Percentiles rank a stretch among this genome's conserved stretches.
These are phyloP conservation scores for Aristolochia californica DNA, from an alignment of 164 flowering plant species.

Conservation along the genomic window DNA sequence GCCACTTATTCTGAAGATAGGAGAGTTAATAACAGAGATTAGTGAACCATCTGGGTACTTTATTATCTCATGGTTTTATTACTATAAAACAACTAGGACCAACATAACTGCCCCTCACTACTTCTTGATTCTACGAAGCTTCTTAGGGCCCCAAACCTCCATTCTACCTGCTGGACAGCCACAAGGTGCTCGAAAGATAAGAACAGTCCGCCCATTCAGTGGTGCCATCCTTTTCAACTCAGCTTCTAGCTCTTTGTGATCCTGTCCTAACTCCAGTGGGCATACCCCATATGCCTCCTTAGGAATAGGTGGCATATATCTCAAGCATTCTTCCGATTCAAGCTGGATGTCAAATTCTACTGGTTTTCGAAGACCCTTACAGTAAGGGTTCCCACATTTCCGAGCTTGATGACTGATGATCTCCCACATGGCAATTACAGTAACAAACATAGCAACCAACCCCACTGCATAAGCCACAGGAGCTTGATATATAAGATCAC, in stretches of 20 bases:
- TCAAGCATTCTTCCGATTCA: slow-evolving; percentile 51
- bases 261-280: slow-evolving; percentile 35
- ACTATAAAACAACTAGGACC: slow-evolving; percentile 2
- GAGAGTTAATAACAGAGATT: slow-evolving; percentile 3
- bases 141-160: slow-evolving; percentile 61
- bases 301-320: slow-evolving; percentile 23
- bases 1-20: slow-evolving; percentile 7
- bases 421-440: slow-evolving; percentile 27
- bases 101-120: slow-evolving; percentile 10
- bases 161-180: slow-evolving; percentile 49
- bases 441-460: slow-evolving; percentile 15
- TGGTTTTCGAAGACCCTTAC: slow-evolving; percentile 48
- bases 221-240: slow-evolving; percentile 59
- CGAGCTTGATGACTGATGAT: slow-evolving; percentile 23
- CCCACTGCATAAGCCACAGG: slow-evolving; percentile 27
- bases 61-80: slow-evolving; percentile 11
- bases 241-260: slow-evolving; percentile 47
- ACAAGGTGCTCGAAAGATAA: slow-evolving; percentile 46
- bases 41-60: slow-evolving; percentile 12
- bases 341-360: slow-evolving; percentile 57
- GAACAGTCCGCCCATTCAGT: slow-evolving; percentile 48
- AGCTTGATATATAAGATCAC: slow-evolving; percentile 21
- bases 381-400: slow-evolving; percentile 43
- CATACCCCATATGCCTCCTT: slow-evolving; percentile 17
- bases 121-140: slow-evolving; percentile 39